A percentile compares a stretch with the other conserved stretches of the same genome.
Conservation (phyloP, 1,139 yeast genomes). For the Diutina pseudorugosa region DNA sequence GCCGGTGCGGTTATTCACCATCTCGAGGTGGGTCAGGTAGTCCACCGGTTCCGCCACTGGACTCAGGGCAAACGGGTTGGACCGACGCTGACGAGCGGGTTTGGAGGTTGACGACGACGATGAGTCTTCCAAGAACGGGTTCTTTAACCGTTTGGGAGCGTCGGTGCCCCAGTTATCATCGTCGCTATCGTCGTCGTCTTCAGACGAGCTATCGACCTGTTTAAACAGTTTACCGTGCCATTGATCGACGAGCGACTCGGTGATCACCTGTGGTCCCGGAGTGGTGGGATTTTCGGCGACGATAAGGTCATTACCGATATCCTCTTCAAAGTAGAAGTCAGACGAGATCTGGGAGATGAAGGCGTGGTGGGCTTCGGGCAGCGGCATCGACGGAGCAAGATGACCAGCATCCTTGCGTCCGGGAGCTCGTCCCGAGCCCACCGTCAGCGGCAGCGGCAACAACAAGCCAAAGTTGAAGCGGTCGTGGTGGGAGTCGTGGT, state of each 20-base stretch:
- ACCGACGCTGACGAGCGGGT: neutral
- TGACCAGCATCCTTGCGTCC: slow-evolving; percentile 2
- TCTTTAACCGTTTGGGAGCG: neutral
- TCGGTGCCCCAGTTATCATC: neutral
- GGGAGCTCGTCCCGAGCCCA: neutral
- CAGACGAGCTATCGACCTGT: neutral
- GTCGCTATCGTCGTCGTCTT: neutral
- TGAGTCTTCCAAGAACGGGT: neutral
- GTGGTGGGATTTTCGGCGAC: neutral
- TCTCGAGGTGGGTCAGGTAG: slow-evolving; percentile 28
- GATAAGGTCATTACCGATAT: neutral
- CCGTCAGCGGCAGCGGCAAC: neutral
- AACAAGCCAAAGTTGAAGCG: neutral
- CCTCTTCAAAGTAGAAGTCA: slow-evolving; percentile 3
- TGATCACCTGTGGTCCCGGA: neutral
- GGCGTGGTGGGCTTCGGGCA: slow-evolving; percentile 3
- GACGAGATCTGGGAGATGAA: neutral
- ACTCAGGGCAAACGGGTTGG: neutral
- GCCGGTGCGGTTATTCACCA: slow-evolving; percentile 27
- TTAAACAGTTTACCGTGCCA: slow-evolving; percentile 3
- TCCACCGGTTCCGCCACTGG: slow-evolving; percentile 10
- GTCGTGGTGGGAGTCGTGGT: neutral
- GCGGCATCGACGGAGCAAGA: neutral
- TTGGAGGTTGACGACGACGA: neutral
- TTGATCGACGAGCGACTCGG: neutral